A percentile compares a stretch with the other conserved stretches of the same genome.
These are phyloP conservation scores for Aspergillus cavernicola DNA, from an alignment of 495 filamentous ascomycete species.

Conservation along the genomic window DNA sequence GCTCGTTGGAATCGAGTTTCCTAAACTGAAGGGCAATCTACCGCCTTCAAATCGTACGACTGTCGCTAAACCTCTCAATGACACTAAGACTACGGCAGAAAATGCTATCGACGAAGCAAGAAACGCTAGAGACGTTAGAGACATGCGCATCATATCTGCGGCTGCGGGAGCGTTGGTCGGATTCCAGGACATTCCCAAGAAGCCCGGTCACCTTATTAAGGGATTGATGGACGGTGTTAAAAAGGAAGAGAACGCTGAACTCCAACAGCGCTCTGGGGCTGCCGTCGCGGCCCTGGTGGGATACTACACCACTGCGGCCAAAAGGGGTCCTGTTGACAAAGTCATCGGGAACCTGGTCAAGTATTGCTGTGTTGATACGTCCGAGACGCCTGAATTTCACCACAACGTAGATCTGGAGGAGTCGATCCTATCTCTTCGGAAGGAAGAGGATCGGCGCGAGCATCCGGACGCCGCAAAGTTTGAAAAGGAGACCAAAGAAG, in stretches of 20 bases:
- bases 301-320: constrained; percentile 71
- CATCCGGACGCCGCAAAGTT: constrained; percentile 85
- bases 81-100: constrained; percentile 65
- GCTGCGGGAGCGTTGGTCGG: constrained; percentile 84
- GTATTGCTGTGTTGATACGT: constrained; percentile 94
- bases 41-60: constrained; percentile 80
- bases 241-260: constrained; percentile 83
- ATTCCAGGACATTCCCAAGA: constrained; percentile 83
- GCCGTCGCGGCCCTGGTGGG: constrained; percentile 82
- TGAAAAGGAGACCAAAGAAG: constrained; percentile 78
- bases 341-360: constrained; percentile 91
- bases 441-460: constrained; percentile 94
- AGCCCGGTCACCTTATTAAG: constrained; percentile 85
- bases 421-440: constrained; percentile 84
- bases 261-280: constrained; percentile 82
- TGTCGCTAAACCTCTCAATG: constrained; percentile 66
- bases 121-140: constrained; percentile 70
- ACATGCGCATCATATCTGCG: constrained; percentile 81
- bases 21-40: constrained; percentile 77
- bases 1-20: constrained; percentile 76
- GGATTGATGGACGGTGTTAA: constrained; percentile 98
- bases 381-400: constrained; percentile 92
- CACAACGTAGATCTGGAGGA: constrained; percentile 68
- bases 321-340: constrained; percentile 82
- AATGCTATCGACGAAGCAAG: constrained; percentile 74